phyloP scores from a whole-genome alignment of 345 rosid genomes.

The Crucihimalaya himalaica region DNA sequence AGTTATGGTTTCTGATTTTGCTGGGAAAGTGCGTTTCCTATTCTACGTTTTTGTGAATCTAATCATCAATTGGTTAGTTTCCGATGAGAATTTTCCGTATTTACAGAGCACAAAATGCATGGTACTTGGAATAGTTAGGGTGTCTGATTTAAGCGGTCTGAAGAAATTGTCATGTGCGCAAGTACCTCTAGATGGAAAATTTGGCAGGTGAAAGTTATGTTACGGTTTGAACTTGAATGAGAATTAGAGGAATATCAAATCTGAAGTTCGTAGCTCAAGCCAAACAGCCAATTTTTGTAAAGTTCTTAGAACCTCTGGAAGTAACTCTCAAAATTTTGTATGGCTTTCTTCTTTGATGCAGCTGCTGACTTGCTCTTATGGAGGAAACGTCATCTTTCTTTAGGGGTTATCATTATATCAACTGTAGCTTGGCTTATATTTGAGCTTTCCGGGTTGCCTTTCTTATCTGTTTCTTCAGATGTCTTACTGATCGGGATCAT shows the following conservation, averaged over 20 bases:
- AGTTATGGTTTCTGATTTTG: slow-evolving; percentile 30
- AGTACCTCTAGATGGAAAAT: neutral
- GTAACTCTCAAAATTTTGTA: neutral
- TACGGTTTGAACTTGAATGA: slow-evolving; percentile 23
- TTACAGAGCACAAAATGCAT: neutral
- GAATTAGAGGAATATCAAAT: slow-evolving; percentile 1
- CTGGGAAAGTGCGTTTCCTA: neutral
- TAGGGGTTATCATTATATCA: slow-evolving; percentile 70
- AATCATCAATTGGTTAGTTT: neutral
- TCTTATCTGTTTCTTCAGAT: slow-evolving; percentile 81
- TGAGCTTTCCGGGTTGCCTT: slow-evolving; percentile 76
- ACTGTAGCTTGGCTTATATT: slow-evolving; percentile 82
- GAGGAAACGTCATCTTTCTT: slow-evolving; percentile 61
- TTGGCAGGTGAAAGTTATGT: slow-evolving; percentile 30
- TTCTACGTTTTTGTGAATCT: neutral
- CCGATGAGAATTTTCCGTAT: neutral
- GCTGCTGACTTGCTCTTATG: slow-evolving; percentile 85
- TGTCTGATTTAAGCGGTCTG: neutral
- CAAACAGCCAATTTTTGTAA: neutral
- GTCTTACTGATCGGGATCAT: slow-evolving; percentile 66
- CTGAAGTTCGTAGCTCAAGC: neutral
- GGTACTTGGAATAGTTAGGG: neutral
- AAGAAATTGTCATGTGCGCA: neutral
- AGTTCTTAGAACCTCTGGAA: neutral
- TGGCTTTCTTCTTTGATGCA: slow-evolving; percentile 35